A percentile compares a stretch with the other conserved stretches of the same genome.
Conservation (phyloP, 1,139 yeast species). For the Scheffersomyces illinoinensis region DNA sequence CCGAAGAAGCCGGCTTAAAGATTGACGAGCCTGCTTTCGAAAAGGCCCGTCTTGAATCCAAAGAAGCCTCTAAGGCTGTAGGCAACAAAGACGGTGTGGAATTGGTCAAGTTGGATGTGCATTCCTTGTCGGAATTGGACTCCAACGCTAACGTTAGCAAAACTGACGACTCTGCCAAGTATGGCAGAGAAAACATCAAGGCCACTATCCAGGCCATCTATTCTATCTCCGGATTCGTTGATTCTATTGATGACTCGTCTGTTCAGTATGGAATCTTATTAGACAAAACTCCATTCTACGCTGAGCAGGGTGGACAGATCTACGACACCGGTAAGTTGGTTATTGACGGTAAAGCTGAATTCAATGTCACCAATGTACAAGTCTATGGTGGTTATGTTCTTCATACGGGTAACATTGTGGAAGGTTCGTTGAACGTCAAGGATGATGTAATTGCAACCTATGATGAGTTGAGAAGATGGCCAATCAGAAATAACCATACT, state of each 20-base stretch:
- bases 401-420: slow-evolving; percentile 84
- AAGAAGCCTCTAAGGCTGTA: slow-evolving; percentile 93
- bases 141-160: slow-evolving; percentile 63
- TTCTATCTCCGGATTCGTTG: slow-evolving; percentile 63
- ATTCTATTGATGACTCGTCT: slow-evolving; percentile 33
- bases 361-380: slow-evolving; percentile 89
- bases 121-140: slow-evolving; percentile 70
- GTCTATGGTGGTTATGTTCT: slow-evolving; percentile 90
- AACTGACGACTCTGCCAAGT: slow-evolving; percentile 81
- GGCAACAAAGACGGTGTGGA: slow-evolving; percentile 60
- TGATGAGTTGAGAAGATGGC: slow-evolving; percentile 94
- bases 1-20: slow-evolving; percentile 94
- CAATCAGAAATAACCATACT: slow-evolving; percentile 95
- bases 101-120: slow-evolving; percentile 83
- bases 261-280: slow-evolving; percentile 76
- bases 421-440: slow-evolving; percentile 69
- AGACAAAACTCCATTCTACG: slow-evolving; percentile 92
- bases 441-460: slow-evolving; percentile 81
- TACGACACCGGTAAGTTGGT: slow-evolving; percentile 92
- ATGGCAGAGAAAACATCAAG: slow-evolving; percentile 62
- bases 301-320: slow-evolving; percentile 99
- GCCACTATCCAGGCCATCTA: slow-evolving; percentile 71
- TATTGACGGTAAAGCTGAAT: slow-evolving; percentile 84
- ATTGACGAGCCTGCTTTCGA: slow-evolving; percentile 93
- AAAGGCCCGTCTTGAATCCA: slow-evolving; percentile 80